These are phyloP conservation scores for Neurospora sp. DNA, from an alignment of 495 filamentous ascomycete genomes.

Conservation along the genomic window DNA sequence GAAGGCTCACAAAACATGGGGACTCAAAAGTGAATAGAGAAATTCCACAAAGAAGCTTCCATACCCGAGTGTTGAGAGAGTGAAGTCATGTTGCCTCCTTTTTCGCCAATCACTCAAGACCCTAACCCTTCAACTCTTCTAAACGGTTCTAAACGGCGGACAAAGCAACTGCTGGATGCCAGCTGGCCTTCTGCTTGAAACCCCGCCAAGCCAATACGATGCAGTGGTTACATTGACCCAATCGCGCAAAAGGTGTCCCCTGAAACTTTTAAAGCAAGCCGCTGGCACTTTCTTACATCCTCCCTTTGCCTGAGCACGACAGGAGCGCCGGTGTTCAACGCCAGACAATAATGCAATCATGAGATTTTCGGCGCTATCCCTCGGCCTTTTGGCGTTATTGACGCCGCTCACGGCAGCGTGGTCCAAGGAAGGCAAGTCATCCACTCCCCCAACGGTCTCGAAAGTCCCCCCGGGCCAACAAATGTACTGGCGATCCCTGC, in stretches of 20 bases:
- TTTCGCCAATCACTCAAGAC: neutral
- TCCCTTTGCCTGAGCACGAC: neutral
- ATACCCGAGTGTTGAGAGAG: neutral
- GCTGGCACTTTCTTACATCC: neutral
- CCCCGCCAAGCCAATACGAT: neutral
- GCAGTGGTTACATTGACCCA: neutral
- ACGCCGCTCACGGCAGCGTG: conserved; percentile 60
- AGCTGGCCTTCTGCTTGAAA: neutral
- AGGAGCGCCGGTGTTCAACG: neutral
- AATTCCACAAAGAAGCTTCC: neutral
- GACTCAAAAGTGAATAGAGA: neutral
- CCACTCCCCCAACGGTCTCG: conserved; percentile 2
- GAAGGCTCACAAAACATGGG: neutral
- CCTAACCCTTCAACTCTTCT: neutral
- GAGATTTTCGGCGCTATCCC: conserved; percentile 40
- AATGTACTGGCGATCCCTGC: neutral
- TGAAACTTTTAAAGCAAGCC: neutral
- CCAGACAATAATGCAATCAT: conserved; percentile 31
- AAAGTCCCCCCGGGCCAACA: neutral
- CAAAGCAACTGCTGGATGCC: neutral
- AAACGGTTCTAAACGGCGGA: neutral
- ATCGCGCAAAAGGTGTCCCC: neutral
- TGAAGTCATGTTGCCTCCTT: neutral
- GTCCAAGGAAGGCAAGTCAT: conserved; percentile 68
- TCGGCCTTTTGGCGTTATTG: conserved; percentile 49